Base-by-base conservation (phyloP, 2,329 filamentous ascomycete species). In the Zymoseptoria brevis region DNA sequence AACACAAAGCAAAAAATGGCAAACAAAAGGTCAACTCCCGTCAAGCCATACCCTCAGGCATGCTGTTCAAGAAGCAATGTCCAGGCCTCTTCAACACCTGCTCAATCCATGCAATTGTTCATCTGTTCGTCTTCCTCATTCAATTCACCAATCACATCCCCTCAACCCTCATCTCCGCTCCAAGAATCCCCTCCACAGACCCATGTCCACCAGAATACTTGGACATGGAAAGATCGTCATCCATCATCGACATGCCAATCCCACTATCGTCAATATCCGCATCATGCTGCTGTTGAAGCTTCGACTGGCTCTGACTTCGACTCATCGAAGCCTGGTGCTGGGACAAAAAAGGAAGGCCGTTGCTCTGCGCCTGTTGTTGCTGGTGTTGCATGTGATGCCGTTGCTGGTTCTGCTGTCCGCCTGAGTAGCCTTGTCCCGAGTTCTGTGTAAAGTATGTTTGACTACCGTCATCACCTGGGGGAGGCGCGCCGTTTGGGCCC, bases 181-280 rank as follows among this genome's bases (percentile, higher is more conserved):
- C 35, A n/a, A 45, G 35, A 45, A 45, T 45, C 4, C 35, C 35
- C 16, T 45, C 35, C 35, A 45, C 35, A 16, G 35, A 16, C 35
- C 35, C 35, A 45, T 45, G 35, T 6, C 35, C 35, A 7, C 35
- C 35, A 45, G 35, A 45, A 45, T 45, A 64, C 53, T 66, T 67
- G 21, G 66, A 56, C 56, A 64, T 57, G 9, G 57, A 60, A 30
- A 71, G 57, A 19, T 72, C 67, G 13, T 74, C 72, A 22, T 74
- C 72, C 60, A 71, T 68, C 24, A 74, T 60, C 29, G 63, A 65
- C 70, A 75, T 71, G 22, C 72, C 72, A 49, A 75, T 74, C 19
- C 73, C 73, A 53, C 70, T 73, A 61, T 75, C 73, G 57, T 75
- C 73, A 26, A 74, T 66, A 59, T 75, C 72, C 6, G 66, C 56